phyloP scores from a whole-genome alignment of 2,329 filamentous ascomycete genomes.

The Sphaerulina musiva region DNA sequence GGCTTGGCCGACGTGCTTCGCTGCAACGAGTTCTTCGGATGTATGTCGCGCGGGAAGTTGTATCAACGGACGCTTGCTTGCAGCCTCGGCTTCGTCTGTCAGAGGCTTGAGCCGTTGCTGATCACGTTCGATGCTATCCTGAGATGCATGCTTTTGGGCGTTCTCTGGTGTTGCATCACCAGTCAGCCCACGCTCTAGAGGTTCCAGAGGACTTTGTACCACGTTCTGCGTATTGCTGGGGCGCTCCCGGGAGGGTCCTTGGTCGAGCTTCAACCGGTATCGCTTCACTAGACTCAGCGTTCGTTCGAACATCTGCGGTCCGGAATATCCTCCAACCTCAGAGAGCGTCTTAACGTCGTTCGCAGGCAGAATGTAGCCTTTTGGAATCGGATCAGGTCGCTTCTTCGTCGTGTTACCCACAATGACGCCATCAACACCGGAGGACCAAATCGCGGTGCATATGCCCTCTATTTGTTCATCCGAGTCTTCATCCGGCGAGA shows the following conservation, averaged over 20 bases:
- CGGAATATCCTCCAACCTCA: slow-evolving; percentile 84
- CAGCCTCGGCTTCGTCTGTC: slow-evolving; percentile 25
- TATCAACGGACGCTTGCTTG: slow-evolving; percentile 30
- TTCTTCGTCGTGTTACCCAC: slow-evolving; percentile 95
- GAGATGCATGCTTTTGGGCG: slow-evolving; percentile 5
- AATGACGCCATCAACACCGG: slow-evolving; percentile 89
- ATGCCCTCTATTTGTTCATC: slow-evolving; percentile 81
- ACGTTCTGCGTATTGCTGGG: slow-evolving; percentile 7
- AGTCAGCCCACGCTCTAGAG: slow-evolving; percentile 1
- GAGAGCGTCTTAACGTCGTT: slow-evolving; percentile 60
- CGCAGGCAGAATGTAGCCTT: slow-evolving; percentile 56
- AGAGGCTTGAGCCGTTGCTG: slow-evolving; percentile 29
- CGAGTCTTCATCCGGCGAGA: slow-evolving; percentile 89
- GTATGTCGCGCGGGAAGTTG: slow-evolving; percentile 30
- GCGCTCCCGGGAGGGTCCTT: slow-evolving; percentile 34
- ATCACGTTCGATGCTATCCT: slow-evolving; percentile 29
- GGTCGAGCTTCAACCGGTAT: slow-evolving; percentile 56
- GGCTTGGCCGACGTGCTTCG: slow-evolving; percentile 9
- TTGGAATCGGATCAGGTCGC: slow-evolving; percentile 63
- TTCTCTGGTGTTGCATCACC: slow-evolving; percentile 1
- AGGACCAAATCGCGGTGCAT: slow-evolving; percentile 72
- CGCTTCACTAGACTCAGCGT: slow-evolving; percentile 71
- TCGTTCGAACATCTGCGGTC: slow-evolving; percentile 77
- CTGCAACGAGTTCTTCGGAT: slow-evolving; percentile 12
- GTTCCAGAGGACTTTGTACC: slow-evolving; percentile 9